A percentile compares a stretch with the other conserved stretches of the same genome.
These are phyloP conservation scores for Schrenkiella parvula DNA, from an alignment of 345 rosid genomes.

Conservation along the genomic window DNA sequence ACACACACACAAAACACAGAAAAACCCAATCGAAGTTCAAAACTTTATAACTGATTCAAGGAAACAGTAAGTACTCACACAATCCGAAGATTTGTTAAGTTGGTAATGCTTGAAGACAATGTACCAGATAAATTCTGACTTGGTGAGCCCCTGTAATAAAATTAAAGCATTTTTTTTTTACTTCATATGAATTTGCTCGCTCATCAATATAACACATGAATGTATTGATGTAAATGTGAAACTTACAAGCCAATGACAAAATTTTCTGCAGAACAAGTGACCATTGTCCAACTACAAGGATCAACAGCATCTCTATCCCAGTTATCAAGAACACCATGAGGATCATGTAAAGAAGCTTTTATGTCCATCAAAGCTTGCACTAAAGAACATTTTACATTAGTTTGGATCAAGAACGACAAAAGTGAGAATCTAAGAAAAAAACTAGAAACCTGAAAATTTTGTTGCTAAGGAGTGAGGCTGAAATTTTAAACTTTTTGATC, in stretches of 20 bases:
- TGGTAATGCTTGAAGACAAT: conserved; percentile 80
- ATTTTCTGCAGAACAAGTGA: conserved; percentile 73
- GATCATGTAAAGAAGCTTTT: conserved; percentile 68
- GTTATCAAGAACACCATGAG: conserved; percentile 85
- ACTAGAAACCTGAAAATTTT: not conserved
- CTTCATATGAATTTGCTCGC: not conserved
- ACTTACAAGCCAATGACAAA: conserved; percentile 85
- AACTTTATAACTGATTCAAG: not conserved
- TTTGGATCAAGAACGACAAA: conserved; percentile 12
- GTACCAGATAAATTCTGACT: conserved; percentile 88
- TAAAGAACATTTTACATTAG: conserved; percentile 26
- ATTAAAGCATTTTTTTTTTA: not conserved
- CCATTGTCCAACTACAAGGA: conserved; percentile 98
- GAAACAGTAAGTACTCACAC: conserved; percentile 46
- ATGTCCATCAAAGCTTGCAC: conserved; percentile 89
- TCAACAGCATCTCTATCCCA: conserved; percentile 95
- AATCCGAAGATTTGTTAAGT: conserved; percentile 81
- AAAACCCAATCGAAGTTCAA: not conserved
- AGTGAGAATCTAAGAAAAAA: not conserved
- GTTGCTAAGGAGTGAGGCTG: not conserved
- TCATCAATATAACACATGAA: not conserved
- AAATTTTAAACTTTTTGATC: not conserved
- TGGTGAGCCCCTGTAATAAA: conserved; percentile 67
- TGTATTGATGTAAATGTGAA: not conserved
- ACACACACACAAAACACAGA: not conserved